phyloP scores from a whole-genome alignment of 345 rosid genomes.

The Pistacia atlantica region DNA sequence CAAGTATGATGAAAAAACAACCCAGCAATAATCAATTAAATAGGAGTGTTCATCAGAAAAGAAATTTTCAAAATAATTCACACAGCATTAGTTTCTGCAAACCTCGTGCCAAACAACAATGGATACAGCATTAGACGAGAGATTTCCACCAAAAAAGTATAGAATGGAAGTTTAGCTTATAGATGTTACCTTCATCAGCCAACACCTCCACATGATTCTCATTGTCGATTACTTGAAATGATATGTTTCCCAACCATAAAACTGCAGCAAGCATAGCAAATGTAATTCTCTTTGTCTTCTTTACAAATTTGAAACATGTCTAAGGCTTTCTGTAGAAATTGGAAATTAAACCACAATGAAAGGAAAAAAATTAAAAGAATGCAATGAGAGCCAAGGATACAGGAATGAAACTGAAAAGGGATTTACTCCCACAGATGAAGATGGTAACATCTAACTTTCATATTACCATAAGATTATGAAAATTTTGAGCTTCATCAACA shows the following conservation, averaged over 20 bases:
- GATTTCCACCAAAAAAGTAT: background rate
- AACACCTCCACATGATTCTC: conserved; percentile 89
- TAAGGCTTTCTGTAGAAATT: conserved; percentile 67
- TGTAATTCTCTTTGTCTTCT: conserved; percentile 70
- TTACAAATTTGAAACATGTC: conserved; percentile 65
- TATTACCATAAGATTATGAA: conserved; percentile 73
- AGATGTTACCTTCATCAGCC: conserved; percentile 70
- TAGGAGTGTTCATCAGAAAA: background rate
- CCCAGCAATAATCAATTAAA: background rate
- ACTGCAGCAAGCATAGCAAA: conserved; percentile 89
- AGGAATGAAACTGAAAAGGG: conserved; percentile 5
- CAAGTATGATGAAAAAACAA: background rate
- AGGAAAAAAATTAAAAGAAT: conserved; percentile 2
- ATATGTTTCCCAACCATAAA: conserved; percentile 88
- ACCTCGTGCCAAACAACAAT: conserved; percentile 1
- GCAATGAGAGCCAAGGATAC: conserved; percentile 4
- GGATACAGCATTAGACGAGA: background rate
- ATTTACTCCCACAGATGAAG: conserved; percentile 7
- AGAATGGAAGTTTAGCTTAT: conserved; percentile 13
- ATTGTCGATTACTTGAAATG: conserved; percentile 66
- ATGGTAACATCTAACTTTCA: conserved; percentile 9
- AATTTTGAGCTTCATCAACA: conserved; percentile 74
- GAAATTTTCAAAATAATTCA: background rate
- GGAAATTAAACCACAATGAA: conserved; percentile 20
- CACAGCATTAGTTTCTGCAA: background rate